These are phyloP conservation scores for Phytophthora macrochlamydospora DNA, from an alignment of 352 stramenopile species.

Conservation along the genomic window DNA sequence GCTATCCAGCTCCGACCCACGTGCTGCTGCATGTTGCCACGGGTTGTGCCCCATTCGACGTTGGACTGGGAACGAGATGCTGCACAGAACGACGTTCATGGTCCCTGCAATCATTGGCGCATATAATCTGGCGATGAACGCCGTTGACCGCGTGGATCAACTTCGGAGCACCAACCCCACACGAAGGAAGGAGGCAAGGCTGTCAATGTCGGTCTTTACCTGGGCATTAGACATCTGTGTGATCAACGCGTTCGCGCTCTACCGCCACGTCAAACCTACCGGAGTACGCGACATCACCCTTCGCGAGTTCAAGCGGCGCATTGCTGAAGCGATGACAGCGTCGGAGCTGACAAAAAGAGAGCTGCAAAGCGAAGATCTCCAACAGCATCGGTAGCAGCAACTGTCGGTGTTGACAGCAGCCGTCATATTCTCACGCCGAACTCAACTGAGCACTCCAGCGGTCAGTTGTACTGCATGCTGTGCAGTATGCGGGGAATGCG, in stretches of 20 bases:
- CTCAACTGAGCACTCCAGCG: too few species aligned
- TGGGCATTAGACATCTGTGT: background rate
- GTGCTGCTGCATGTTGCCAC: conserved; percentile 7
- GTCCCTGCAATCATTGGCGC: background rate
- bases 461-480: too few species aligned
- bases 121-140: conserved; percentile 14
- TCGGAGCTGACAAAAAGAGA: too few species aligned
- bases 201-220: conserved; percentile 6
- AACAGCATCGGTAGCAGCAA: too few species aligned
- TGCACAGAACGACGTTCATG: conserved; percentile 14
- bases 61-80: background rate
- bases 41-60: conserved; percentile 5
- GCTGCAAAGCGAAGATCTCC: too few species aligned
- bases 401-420: too few species aligned
- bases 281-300: background rate
- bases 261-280: background rate
- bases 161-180: background rate
- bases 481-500: too few species aligned
- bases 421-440: too few species aligned
- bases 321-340: too few species aligned
- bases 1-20: too few species aligned
- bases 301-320: conserved; percentile 12
- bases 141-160: conserved; percentile 9
- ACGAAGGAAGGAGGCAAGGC: background rate
- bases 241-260: conserved; percentile 5